Conservation (phyloP, 345 rosid species). For the Camelina sativa region DNA sequence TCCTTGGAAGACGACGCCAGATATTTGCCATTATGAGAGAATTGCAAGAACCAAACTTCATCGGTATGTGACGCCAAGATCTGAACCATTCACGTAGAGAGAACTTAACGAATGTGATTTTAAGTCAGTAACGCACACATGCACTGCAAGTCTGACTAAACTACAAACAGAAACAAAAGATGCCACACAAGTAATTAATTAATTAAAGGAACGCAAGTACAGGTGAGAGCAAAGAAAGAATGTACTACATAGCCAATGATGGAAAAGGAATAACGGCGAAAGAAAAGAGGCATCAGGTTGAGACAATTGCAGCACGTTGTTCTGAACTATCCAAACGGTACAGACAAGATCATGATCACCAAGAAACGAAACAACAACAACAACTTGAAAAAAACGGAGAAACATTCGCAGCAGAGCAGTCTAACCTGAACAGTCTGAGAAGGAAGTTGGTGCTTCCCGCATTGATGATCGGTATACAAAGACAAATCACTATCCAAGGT, state of each 20-base stretch:
- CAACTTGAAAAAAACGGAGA: constrained; percentile 15
- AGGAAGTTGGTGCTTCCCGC: constrained; percentile 71
- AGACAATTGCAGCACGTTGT: constrained; percentile 22
- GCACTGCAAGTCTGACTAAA: constrained; percentile 39
- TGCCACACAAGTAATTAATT: constrained; percentile 28
- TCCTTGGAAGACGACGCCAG: constrained; percentile 76
- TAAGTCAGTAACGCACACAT: constrained; percentile 40
- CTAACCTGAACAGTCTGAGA: constrained; percentile 72
- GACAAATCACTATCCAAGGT: constrained; percentile 62
- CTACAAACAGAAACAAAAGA: constrained; percentile 37
- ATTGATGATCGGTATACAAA: constrained; percentile 65
- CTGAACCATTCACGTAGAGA: constrained; percentile 55
- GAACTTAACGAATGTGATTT: constrained; percentile 38
- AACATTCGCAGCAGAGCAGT: constrained; percentile 24
- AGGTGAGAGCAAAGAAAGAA: not conserved
- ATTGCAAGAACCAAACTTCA: constrained; percentile 83
- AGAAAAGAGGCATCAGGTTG: constrained; percentile 22
- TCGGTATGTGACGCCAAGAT: constrained; percentile 64
- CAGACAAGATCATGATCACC: constrained; percentile 19
- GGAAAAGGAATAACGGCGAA: constrained; percentile 20
- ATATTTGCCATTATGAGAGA: constrained; percentile 72
- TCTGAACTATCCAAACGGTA: not conserved
- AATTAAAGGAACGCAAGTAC: constrained; percentile 10
- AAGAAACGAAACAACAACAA: constrained; percentile 17
- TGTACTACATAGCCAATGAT: constrained; percentile 31